Percentiles rank a stretch among this genome's conserved stretches.
Conservation (phyloP, 1,139 yeast genomes). For the Debaryomyces subglobosus region DNA sequence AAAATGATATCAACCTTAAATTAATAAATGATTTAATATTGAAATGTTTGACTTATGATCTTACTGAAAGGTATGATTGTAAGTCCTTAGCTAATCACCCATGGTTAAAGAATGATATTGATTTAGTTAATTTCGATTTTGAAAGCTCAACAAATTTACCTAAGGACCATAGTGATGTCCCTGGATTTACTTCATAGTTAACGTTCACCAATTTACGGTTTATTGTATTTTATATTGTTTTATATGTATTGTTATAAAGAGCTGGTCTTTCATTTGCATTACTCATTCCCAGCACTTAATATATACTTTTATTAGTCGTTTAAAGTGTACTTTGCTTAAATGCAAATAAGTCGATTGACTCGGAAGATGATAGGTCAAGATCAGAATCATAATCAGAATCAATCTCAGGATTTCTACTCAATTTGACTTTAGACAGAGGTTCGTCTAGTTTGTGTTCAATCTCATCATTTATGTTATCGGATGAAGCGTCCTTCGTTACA, state of each 20-base stretch:
- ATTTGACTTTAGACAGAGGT: background rate
- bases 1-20: constrained; percentile 33
- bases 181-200: constrained; percentile 27
- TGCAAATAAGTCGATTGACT: constrained; percentile 10
- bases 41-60: constrained; percentile 41
- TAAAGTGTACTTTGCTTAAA: constrained; percentile 3
- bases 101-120: constrained; percentile 39
- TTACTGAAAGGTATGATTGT: constrained; percentile 42
- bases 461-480: background rate
- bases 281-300: background rate
- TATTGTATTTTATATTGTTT: background rate
- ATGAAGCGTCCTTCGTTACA: background rate
- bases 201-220: background rate
- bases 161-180: constrained; percentile 25
- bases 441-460: constrained; percentile 1
- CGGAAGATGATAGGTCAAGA: constrained; percentile 25
- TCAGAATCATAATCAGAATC: constrained; percentile 33
- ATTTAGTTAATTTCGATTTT: constrained; percentile 6
- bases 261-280: constrained; percentile 1
- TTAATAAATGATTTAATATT: constrained; percentile 40
- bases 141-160: constrained; percentile 13
- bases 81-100: constrained; percentile 45
- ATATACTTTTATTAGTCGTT: background rate
- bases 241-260: background rate
- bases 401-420: constrained; percentile 24